Evolutionary conservation across 495 filamentous ascomycete genomes (phyloP).

Genomic region (Talaromyces proteolyticus): DNA sequence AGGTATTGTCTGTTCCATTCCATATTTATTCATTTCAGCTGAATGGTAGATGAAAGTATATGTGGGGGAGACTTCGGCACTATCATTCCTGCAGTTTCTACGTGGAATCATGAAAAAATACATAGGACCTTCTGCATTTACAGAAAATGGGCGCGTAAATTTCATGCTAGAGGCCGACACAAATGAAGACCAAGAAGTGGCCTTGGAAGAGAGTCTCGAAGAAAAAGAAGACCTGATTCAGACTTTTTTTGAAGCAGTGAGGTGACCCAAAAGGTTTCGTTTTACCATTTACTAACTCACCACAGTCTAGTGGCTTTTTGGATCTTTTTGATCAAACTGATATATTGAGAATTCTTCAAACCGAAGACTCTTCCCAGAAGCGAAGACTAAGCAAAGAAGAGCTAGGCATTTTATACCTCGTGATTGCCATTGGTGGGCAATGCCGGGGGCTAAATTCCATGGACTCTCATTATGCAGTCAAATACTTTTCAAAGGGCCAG

Average conservation of each 20-base stretch:
- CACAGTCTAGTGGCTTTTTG: constrained; percentile 30
- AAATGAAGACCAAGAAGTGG: constrained; percentile 19
- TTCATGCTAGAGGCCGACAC: constrained; percentile 37
- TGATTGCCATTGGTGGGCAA: constrained; percentile 39
- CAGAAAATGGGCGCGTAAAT: constrained; percentile 31
- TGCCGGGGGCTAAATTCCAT: constrained; percentile 19
- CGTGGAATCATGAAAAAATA: constrained; percentile 35
- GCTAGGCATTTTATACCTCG: constrained; percentile 26
- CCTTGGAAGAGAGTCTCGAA: constrained; percentile 16
- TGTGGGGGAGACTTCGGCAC: constrained; percentile 32
- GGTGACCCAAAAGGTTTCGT: too few species aligned
- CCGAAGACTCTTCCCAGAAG: constrained; percentile 5
- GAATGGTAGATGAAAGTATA: constrained; percentile 19
- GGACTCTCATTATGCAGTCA: constrained; percentile 17
- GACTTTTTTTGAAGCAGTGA: constrained; percentile 24
- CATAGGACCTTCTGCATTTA: constrained; percentile 37
- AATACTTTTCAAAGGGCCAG: constrained; percentile 35
- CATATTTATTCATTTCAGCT: neutral
- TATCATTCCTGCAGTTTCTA: constrained; percentile 36
- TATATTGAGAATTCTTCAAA: constrained; percentile 3
- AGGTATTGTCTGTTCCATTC: neutral
- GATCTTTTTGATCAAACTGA: constrained; percentile 12
- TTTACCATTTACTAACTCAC: constrained; percentile 3
- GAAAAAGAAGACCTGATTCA: constrained; percentile 20
- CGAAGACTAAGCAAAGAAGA: constrained; percentile 18